Evolutionary conservation across 495 filamentous ascomycete genomes (phyloP).

Genomic region (Hypoxylon cercidicola): DNA sequence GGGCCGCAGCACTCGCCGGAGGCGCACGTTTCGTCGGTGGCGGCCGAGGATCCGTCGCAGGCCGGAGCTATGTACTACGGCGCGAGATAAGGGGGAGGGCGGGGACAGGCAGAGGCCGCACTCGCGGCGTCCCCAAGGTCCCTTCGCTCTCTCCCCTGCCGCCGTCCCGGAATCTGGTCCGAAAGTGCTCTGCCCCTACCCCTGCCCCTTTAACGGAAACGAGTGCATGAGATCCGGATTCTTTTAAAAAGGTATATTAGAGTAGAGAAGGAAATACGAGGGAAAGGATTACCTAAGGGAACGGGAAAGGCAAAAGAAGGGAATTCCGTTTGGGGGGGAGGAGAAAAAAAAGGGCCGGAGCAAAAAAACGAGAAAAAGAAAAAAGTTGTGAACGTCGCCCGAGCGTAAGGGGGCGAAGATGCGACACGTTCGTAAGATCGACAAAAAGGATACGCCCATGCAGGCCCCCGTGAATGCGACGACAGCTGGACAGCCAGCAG

Average conservation of each 20-base stretch:
- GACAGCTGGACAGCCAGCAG: background rate
- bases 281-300: background rate
- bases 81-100: constrained; percentile 24
- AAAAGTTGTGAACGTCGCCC: constrained; percentile 16
- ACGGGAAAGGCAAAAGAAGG: constrained; percentile 1
- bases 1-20: constrained; percentile 41
- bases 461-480: background rate
- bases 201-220: constrained; percentile 6
- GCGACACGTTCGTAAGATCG: constrained; percentile 33
- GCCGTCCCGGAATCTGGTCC: background rate
- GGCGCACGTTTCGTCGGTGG: constrained; percentile 41
- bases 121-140: constrained; percentile 7
- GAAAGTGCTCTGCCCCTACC: background rate
- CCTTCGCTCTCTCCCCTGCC: background rate
- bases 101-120: constrained; percentile 3
- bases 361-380: constrained; percentile 3
- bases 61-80: constrained; percentile 48
- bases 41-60: constrained; percentile 42
- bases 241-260: constrained; percentile 6
- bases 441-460: constrained; percentile 16
- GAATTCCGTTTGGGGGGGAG: background rate
- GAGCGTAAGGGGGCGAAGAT: constrained; percentile 22
- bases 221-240: background rate
- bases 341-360: no score
- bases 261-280: constrained; percentile 8